Percentiles rank a stretch among this genome's conserved stretches.
These are phyloP conservation scores for Candida stauntonica DNA, from an alignment of 805 yeast genomes.

Conservation along the genomic window DNA sequence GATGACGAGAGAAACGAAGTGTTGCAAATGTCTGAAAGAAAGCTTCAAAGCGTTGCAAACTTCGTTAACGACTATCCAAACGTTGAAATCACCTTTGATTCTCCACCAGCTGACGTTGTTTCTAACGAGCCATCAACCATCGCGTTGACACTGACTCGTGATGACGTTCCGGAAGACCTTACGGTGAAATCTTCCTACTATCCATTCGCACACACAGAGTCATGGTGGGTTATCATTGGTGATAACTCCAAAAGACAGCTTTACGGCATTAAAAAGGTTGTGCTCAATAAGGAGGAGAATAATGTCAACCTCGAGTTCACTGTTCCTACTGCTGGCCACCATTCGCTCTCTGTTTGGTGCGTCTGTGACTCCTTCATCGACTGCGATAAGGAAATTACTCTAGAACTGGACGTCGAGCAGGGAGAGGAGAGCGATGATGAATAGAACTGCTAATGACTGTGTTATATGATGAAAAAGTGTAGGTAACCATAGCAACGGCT, in stretches of 20 bases:
- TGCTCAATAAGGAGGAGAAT: conserved; percentile 49
- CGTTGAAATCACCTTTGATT: conserved; percentile 58
- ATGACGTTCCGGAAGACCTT: conserved; percentile 73
- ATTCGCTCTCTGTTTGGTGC: conserved; percentile 70
- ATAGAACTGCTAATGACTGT: conserved; percentile 1
- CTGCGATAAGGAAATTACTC: conserved; percentile 76
- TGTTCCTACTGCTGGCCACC: conserved; percentile 57
- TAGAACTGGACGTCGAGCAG: conserved; percentile 43
- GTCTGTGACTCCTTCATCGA: conserved; percentile 91
- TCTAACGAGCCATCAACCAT: conserved; percentile 48
- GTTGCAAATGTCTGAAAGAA: conserved; percentile 46
- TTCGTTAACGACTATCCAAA: conserved; percentile 91
- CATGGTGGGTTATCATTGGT: conserved; percentile 90
- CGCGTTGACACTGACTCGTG: conserved; percentile 51
- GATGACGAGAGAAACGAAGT: conserved; percentile 67
- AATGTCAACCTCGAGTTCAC: conserved; percentile 49
- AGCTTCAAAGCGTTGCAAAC: conserved; percentile 66
- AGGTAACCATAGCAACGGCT: neutral
- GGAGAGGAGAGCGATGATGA: conserved; percentile 28
- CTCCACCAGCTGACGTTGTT: conserved; percentile 35
- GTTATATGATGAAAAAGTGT: too few relatives aligned
- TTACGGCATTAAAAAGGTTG: conserved; percentile 67
- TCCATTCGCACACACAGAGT: conserved; percentile 59
- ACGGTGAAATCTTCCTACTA: conserved; percentile 54
- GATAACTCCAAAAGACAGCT: conserved; percentile 54